A percentile compares a stretch with the other conserved stretches of the same genome.
Conservation (phyloP, 306 rosid genomes). For the Fagus sylvatica region DNA sequence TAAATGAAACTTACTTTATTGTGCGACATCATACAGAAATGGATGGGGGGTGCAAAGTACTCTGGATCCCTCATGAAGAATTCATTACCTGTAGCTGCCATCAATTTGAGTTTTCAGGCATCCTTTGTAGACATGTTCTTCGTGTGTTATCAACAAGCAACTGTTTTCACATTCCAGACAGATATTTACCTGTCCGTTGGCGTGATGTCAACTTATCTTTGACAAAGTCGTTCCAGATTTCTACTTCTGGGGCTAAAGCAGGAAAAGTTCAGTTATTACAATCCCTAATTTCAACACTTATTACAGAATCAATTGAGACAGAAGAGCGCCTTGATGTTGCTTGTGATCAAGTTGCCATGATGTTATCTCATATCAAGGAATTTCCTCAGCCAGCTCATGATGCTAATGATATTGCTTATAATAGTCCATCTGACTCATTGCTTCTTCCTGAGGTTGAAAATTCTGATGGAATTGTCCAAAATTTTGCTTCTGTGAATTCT, state of each 20-base stretch:
- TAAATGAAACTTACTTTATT: slow-evolving; percentile 74
- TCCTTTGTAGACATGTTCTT: slow-evolving; percentile 69
- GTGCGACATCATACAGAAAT: slow-evolving; percentile 79
- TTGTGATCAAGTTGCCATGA: slow-evolving; percentile 66
- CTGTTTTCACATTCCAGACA: slow-evolving; percentile 79
- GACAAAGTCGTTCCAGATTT: slow-evolving; percentile 36
- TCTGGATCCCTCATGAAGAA: slow-evolving; percentile 75
- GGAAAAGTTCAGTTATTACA: slow-evolving; percentile 58
- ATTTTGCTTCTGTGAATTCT: slow-evolving; percentile 50
- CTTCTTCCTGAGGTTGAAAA: slow-evolving; percentile 69
- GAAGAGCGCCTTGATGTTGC: slow-evolving; percentile 74
- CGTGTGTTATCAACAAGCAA: slow-evolving; percentile 77
- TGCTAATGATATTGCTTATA: slow-evolving; percentile 43
- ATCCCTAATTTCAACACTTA: slow-evolving; percentile 61
- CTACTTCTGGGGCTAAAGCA: slow-evolving; percentile 47
- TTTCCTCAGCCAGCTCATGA: slow-evolving; percentile 57
- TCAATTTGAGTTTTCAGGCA: slow-evolving; percentile 71
- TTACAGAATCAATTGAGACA: slow-evolving; percentile 67
- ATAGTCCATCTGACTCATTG: slow-evolving; percentile 58
- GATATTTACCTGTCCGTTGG: slow-evolving; percentile 72
- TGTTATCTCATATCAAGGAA: slow-evolving; percentile 54
- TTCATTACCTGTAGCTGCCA: slow-evolving; percentile 79
- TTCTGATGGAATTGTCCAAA: slow-evolving; percentile 51
- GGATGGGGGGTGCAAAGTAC: slow-evolving; percentile 77
- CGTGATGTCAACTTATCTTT: slow-evolving; percentile 38